These are phyloP conservation scores for Phytomonas sp. DNA, from an alignment of 208 protist genomes.

Conservation along the genomic window DNA sequence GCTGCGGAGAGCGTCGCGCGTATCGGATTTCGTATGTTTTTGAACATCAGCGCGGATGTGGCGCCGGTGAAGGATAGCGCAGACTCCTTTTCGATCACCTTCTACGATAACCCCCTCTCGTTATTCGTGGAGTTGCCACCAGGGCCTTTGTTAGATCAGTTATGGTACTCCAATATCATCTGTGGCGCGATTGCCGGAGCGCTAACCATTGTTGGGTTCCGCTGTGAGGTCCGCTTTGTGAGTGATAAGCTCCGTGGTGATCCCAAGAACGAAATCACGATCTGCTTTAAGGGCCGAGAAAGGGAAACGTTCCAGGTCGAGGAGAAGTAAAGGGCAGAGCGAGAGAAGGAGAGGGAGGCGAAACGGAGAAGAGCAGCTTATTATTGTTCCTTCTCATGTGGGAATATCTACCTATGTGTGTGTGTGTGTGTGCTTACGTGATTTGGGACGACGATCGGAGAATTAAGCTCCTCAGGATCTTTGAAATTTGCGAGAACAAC, in stretches of 20 bases:
- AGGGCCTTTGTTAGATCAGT: conserved; percentile 52
- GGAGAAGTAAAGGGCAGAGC: conserved; percentile 18
- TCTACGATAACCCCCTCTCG: conserved; percentile 95
- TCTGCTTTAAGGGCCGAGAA: conserved; percentile 75
- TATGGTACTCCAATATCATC: conserved; percentile 96
- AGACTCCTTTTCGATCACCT: conserved; percentile 84
- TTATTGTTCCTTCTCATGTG: conserved; percentile 2
- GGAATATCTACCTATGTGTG: conserved; percentile 9
- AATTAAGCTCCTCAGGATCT: no score
- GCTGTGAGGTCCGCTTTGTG: conserved; percentile 75
- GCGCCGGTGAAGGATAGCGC: conserved; percentile 70
- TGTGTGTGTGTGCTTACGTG: conserved; percentile 8
- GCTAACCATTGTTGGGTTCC: conserved; percentile 90
- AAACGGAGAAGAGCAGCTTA: conserved; percentile 1
- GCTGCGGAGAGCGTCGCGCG: conserved; percentile 93
- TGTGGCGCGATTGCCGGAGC: conserved; percentile 95
- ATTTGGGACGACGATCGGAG: neutral
- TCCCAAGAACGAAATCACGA: conserved; percentile 77
- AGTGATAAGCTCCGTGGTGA: conserved; percentile 86
- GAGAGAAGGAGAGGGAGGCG: conserved; percentile 10
- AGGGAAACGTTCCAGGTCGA: conserved; percentile 75
- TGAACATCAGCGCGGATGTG: conserved; percentile 87
- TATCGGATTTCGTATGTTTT: conserved; percentile 95
- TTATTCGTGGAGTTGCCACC: conserved; percentile 97
- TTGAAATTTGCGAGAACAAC: no score